Conservation (phyloP, 176 grass and related monocot species). For the Hordeum vulgare region MorexV3_pseudomolecules_assembly NC_058523.1:538634075-538634574, state of each 20-base stretch:
- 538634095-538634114: too few species aligned
- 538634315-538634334: conserved; percentile 64
- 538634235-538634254: conserved; percentile 38
- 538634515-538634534: background rate
- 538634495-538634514: background rate
- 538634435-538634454: background rate
- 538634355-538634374: conserved; percentile 55
- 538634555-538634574: background rate
- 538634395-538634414: background rate
- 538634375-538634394: background rate
- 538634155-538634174: background rate
- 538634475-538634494: background rate
- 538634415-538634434: background rate
- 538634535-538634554: background rate
- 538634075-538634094: background rate
- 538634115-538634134: background rate
- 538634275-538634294: conserved; percentile 66
- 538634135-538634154: background rate
- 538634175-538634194: background rate
- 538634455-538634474: background rate
- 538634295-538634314: conserved; percentile 63
- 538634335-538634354: conserved; percentile 63
- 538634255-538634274: conserved; percentile 48
- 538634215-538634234: conserved; percentile 12
- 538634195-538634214: background rate